These are phyloP conservation scores for Capsicum pubescens DNA, from an alignment of 257 asterid genomes.

Conservation along the genomic window DNA sequence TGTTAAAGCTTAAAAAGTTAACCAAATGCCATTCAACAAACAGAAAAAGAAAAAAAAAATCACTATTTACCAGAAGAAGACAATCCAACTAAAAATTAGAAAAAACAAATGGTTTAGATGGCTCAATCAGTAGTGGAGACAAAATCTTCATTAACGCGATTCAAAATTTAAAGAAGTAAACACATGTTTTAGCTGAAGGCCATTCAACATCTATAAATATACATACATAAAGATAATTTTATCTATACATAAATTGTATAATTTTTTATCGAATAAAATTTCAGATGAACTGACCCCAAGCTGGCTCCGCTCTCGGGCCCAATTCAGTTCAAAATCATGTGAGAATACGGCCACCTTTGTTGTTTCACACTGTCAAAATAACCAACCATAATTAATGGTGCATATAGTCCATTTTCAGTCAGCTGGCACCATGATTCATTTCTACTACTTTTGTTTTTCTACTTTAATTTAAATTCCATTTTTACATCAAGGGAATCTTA, in stretches of 20 bases:
- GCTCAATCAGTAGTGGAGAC: not conserved
- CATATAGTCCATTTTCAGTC: slow-evolving; percentile 21
- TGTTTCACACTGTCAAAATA: slow-evolving; percentile 18
- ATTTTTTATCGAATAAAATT: no score
- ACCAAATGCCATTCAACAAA: slow-evolving; percentile 10
- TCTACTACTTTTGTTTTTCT: not conserved
- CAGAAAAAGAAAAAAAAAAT: not conserved
- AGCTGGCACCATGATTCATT: slow-evolving; percentile 28
- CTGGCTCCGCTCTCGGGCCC: not conserved
- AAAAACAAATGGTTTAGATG: not conserved
- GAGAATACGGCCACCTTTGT: slow-evolving; percentile 19
- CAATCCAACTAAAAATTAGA: not conserved
- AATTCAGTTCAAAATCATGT: slow-evolving; percentile 22
- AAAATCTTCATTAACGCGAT: no score
- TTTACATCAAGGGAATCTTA: not conserved
- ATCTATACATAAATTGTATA: no score
- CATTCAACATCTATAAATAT: no score
- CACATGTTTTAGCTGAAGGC: no score
- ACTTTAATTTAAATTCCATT: not conserved
- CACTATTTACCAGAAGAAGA: slow-evolving; percentile 17
- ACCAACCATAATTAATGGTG: slow-evolving; percentile 17
- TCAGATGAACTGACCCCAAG: no score
- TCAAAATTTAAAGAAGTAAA: no score
- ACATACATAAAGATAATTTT: no score
- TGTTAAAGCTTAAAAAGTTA: not conserved